Evolutionary conservation across 192 early-diverging fungal species (phyloP), one percentile per base, ranked within the genome.

Genomic region (Backusella macrospora): DNA sequence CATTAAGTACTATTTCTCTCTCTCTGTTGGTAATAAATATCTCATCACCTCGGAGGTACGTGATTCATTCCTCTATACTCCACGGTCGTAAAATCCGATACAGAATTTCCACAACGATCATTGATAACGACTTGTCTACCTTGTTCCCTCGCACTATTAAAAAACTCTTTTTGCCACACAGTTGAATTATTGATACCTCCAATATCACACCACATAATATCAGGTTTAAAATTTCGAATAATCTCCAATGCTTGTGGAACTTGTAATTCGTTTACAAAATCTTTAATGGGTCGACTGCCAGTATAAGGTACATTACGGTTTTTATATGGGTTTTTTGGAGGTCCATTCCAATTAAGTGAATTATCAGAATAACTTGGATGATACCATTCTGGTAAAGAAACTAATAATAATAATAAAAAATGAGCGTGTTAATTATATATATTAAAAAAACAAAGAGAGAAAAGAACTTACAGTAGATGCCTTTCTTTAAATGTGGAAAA

Each of bases 201-300:
- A 48, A 77, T 77, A 29, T 77, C 76, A 48, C 76, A 77, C 76
- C 76, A 77, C 38, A 77, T 73, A 46, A 77, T 77, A 34, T 73
- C 72, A 2, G 72, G 71, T 18, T 73, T 38, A 9, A 63, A 63
- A 14, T 77, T n/a, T 21, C 73, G 47, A 38, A 73, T 66, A 21
- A 77, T 34, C 47, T 77, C 76, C 18, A 67, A 12, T 18, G 62
- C 26, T 23, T 77, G 76, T 6, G 76, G 76, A 8, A 77, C 64
- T 10, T 77, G 76, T 10, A 77, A 34, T 44, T 77, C 49, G 21
- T 77, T 77, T 3, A 77, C 71, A 73, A 73, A 77, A n/a, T 73
- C 71, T 1, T 12, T 39, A 8, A 73, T 44, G 49, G 65, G 10
- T 8, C 62, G 71, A 39, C 55, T 62, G 13, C 71, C 71, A 10